Evolutionary conservation across 225 moss, liverwort and hornwort species (phyloP).

Genomic region (Polytrichum commune): DNA sequence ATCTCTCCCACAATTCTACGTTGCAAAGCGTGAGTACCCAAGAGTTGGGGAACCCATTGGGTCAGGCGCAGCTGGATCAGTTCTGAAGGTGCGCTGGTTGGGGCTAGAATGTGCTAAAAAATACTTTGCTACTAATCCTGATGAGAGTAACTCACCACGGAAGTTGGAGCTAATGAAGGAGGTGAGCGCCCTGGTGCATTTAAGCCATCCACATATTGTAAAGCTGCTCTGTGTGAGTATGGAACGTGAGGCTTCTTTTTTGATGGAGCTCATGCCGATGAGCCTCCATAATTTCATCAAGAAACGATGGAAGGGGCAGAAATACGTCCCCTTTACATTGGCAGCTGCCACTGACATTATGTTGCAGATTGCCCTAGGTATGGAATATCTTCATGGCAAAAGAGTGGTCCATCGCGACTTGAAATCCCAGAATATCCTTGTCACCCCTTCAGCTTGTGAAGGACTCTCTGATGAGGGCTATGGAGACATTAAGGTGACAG

Average conservation of each 20-base stretch:
- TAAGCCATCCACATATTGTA: neutral
- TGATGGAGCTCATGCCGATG: neutral
- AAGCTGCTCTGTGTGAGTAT: neutral
- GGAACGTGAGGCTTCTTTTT: neutral
- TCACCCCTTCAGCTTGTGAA: neutral
- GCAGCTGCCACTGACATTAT: constrained; percentile 10
- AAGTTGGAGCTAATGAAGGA: neutral
- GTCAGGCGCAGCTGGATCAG: neutral
- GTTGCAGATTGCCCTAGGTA: constrained; percentile 3
- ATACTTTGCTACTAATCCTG: neutral
- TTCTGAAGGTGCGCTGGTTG: neutral
- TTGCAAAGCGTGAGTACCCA: neutral
- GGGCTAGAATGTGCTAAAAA: neutral
- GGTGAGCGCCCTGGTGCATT: neutral
- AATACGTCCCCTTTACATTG: neutral
- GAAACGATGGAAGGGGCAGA: neutral
- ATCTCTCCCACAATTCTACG: neutral
- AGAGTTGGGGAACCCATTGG: neutral
- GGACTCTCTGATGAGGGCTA: constrained; percentile 12
- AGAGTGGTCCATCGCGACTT: constrained; percentile 5
- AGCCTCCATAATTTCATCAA: neutral
- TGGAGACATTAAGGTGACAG: constrained; percentile 13
- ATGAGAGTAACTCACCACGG: neutral
- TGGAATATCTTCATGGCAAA: constrained; percentile 9
- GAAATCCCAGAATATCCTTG: constrained; percentile 14